Conservation (phyloP, 441 rosid genomes). For the Erodium trifolium region DNA sequence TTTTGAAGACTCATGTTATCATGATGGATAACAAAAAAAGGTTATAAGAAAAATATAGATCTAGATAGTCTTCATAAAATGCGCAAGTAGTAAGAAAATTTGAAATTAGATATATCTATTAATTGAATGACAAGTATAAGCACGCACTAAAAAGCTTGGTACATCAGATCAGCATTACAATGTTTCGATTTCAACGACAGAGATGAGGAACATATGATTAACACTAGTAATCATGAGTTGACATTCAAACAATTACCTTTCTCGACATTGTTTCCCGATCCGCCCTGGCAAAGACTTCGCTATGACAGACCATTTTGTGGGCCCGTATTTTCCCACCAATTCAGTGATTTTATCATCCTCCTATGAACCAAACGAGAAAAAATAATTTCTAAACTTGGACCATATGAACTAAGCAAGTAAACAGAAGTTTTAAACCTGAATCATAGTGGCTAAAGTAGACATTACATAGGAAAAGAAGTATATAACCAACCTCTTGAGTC, state of each 20-base stretch:
- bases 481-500: constrained; percentile 74
- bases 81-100: background rate
- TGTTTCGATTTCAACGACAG: background rate
- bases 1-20: no score
- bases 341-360: constrained; percentile 87
- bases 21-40: no score
- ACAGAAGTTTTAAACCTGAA: background rate
- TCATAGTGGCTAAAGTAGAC: background rate
- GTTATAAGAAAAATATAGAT: background rate
- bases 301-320: constrained; percentile 91
- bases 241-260: constrained; percentile 46
- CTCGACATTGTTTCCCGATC: constrained; percentile 98
- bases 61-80: constrained; percentile 2
- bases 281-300: constrained; percentile 91
- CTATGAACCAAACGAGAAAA: constrained; percentile 30
- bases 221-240: background rate
- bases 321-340: constrained; percentile 68
- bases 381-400: constrained; percentile 8
- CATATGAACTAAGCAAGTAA: background rate
- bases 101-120: background rate
- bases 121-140: background rate
- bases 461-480: constrained; percentile 14
- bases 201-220: background rate
- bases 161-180: background rate
- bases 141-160: background rate